A percentile compares a stretch with the other conserved stretches of the same genome.
phyloP scores from a whole-genome alignment of 805 yeast species.

The Yamadazyma endophytica region DNA sequence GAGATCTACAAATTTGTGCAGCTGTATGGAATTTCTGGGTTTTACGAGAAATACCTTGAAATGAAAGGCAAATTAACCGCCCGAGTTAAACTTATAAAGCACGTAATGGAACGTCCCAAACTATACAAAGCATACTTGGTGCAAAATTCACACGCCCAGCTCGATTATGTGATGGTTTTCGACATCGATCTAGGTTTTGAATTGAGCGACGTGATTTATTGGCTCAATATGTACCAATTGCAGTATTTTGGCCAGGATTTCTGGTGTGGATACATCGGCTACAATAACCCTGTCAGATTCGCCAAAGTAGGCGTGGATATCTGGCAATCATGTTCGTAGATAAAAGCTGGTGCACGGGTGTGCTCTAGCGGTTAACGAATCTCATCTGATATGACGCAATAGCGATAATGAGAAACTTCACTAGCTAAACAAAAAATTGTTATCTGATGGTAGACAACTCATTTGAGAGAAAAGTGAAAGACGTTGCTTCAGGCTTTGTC shows the following conservation, averaged over 20 bases:
- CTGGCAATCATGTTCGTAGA: conserved; percentile 7
- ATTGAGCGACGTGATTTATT: conserved; percentile 2
- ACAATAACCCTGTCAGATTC: conserved; percentile 5
- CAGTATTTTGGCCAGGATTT: conserved; percentile 4
- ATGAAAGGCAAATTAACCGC: background rate
- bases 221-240: conserved; percentile 8
- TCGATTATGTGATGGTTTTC: conserved; percentile 6
- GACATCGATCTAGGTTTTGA: conserved; percentile 3
- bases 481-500: conserved; percentile 40
- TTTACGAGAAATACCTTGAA: background rate
- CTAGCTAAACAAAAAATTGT: conserved; percentile 1
- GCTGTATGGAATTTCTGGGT: no score
- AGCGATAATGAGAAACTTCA: background rate
- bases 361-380: no score
- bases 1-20: no score
- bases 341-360: no score
- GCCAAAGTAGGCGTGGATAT: conserved; percentile 8
- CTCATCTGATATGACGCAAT: background rate
- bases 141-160: no score
- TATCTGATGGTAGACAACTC: conserved; percentile 27
- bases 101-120: conserved; percentile 1
- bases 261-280: conserved; percentile 7
- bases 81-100: conserved; percentile 2
- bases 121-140: no score
- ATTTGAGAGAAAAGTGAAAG: conserved; percentile 33